Evolutionary conservation across 2,329 filamentous ascomycete species (phyloP).

Genomic region (Seiridium unicorne): DNA sequence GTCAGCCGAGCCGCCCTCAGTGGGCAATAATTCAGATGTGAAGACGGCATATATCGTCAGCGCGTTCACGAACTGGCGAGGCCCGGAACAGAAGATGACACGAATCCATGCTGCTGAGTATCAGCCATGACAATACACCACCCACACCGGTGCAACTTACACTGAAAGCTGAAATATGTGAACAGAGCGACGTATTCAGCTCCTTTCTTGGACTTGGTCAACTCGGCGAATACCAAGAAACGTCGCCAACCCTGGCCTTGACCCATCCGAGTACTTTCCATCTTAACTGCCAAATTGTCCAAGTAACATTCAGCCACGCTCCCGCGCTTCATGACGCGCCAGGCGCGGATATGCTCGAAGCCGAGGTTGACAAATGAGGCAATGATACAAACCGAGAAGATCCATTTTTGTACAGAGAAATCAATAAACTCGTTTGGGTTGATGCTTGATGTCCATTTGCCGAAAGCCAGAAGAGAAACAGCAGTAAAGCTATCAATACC

Average conservation of each 20-base stretch:
- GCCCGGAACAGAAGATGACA: constrained; percentile 85
- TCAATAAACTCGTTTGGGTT: constrained; percentile 68
- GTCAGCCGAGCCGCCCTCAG: constrained; percentile 49
- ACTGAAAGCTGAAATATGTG: constrained; percentile 76
- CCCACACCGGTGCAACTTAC: constrained; percentile 35
- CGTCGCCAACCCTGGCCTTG: constrained; percentile 78
- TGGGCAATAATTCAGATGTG: constrained; percentile 68
- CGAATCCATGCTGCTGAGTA: constrained; percentile 71
- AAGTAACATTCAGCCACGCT: constrained; percentile 91
- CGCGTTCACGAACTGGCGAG: constrained; percentile 86
- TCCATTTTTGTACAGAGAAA: constrained; percentile 83
- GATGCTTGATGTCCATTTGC: constrained; percentile 84
- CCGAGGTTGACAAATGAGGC: constrained; percentile 79
- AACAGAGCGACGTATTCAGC: constrained; percentile 89
- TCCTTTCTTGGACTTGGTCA: constrained; percentile 90
- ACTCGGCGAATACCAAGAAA: constrained; percentile 87
- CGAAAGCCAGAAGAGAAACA: constrained; percentile 84
- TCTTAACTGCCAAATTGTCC: constrained; percentile 78
- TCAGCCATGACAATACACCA: constrained; percentile 14
- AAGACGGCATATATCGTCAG: constrained; percentile 86
- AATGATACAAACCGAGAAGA: constrained; percentile 91
- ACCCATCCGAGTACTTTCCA: constrained; percentile 78
- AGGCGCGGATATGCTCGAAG: constrained; percentile 77
- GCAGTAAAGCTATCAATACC: constrained; percentile 90
- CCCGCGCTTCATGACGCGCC: constrained; percentile 77